Conservation (phyloP, 768 basidiomycete genomes). For the Trametes meyenii region DNA sequence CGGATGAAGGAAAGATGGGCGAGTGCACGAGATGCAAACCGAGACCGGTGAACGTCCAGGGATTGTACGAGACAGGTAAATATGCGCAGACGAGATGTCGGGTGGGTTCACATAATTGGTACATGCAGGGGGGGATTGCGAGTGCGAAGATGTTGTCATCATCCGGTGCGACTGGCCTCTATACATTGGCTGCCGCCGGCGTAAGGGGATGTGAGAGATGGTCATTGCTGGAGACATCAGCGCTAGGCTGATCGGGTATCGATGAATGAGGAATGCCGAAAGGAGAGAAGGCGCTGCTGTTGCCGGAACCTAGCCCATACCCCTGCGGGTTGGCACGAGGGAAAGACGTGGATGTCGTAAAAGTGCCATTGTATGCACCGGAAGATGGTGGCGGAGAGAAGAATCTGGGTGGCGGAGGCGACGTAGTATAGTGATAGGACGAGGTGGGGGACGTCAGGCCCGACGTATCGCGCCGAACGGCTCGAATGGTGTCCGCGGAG, state of each 20-base stretch:
- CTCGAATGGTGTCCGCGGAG: constrained; percentile 27
- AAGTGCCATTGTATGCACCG: constrained; percentile 24
- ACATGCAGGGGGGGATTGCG: constrained; percentile 27
- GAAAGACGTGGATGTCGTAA: constrained; percentile 27
- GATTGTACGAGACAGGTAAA: constrained; percentile 29
- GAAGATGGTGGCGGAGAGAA: constrained; percentile 37
- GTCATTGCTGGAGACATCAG: constrained; percentile 31
- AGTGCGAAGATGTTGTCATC: constrained; percentile 28
- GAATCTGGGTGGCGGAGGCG: constrained; percentile 41
- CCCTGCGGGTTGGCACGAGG: constrained; percentile 32
- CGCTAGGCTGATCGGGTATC: constrained; percentile 36
- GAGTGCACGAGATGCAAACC: constrained; percentile 22
- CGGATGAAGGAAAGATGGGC: constrained; percentile 16
- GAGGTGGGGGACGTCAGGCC: constrained; percentile 37
- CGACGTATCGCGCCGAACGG: constrained; percentile 31
- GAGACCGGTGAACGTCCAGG: constrained; percentile 21
- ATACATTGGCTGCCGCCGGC: constrained; percentile 35
- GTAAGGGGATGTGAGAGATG: constrained; percentile 29
- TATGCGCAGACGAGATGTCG: constrained; percentile 27
- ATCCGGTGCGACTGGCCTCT: constrained; percentile 52
- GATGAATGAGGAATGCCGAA: constrained; percentile 39
- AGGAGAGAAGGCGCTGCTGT: constrained; percentile 37
- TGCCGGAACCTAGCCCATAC: constrained; percentile 29
- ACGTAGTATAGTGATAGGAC: constrained; percentile 38
- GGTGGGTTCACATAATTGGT: constrained; percentile 32